Evolutionary conservation across 306 rosid species (phyloP).

Genomic region (Quillaja saponaria): DNA sequence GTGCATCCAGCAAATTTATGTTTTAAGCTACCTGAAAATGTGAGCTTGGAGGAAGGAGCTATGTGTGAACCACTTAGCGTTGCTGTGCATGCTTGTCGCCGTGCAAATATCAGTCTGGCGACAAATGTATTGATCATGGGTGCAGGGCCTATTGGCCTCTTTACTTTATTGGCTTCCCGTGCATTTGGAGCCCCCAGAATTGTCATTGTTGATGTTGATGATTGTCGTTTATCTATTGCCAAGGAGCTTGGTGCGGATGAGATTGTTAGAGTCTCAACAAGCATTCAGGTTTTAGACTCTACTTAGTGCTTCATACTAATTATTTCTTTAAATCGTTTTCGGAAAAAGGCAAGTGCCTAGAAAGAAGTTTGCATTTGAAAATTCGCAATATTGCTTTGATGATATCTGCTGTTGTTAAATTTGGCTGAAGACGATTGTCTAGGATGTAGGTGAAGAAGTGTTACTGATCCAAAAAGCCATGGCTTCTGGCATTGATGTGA

Average conservation of each 20-base stretch:
- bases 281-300: conserved; percentile 32
- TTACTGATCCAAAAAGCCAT: conserved; percentile 30
- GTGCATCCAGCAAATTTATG: conserved; percentile 47
- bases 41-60: conserved; percentile 53
- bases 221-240: conserved; percentile 43
- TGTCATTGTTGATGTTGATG: conserved; percentile 42
- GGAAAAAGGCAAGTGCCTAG: background rate
- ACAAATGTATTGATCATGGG: conserved; percentile 41
- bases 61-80: conserved; percentile 52
- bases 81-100: conserved; percentile 50
- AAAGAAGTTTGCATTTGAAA: background rate
- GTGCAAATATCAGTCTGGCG: conserved; percentile 41
- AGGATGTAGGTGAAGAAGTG: conserved; percentile 45
- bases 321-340: background rate
- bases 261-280: conserved; percentile 37
- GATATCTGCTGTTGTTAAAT: background rate
- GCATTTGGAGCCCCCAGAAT: conserved; percentile 46
- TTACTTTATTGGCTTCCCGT: conserved; percentile 41
- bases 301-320: background rate
- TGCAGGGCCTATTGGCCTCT: conserved; percentile 53
- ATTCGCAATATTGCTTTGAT: background rate
- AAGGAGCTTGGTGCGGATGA: conserved; percentile 42
- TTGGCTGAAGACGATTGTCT: background rate
- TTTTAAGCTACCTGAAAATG: conserved; percentile 40
- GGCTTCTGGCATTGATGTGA: conserved; percentile 35